phyloP scores from a whole-genome alignment of 2,329 filamentous ascomycete genomes.

The Tolypocladium guangdongense region DNA sequence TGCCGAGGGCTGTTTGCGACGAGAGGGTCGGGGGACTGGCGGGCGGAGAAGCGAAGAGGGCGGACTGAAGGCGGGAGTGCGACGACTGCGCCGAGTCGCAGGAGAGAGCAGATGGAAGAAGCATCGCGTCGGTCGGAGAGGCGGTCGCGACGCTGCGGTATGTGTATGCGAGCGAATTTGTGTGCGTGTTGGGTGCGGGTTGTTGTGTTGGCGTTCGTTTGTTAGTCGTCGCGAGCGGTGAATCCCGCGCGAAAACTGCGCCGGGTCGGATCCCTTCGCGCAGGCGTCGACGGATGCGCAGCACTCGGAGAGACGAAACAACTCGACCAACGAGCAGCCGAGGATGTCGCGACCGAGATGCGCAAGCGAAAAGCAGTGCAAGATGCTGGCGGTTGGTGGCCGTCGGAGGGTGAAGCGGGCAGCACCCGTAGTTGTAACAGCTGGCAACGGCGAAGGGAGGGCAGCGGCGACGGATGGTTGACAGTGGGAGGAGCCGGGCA shows the following conservation, averaged over 20 bases:
- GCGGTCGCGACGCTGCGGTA: background rate
- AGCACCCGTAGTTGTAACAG: background rate
- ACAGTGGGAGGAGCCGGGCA: background rate
- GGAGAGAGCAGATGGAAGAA: conserved; percentile 46
- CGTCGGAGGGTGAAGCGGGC: background rate
- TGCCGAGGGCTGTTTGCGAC: conserved; percentile 35
- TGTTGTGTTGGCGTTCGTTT: background rate
- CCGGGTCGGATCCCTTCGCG: background rate
- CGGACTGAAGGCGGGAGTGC: conserved; percentile 31
- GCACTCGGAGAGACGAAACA: background rate
- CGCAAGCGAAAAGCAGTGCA: background rate
- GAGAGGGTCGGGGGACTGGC: conserved; percentile 40
- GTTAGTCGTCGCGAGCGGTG: background rate
- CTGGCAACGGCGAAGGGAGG: background rate
- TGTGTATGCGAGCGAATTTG: background rate
- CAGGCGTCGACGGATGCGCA: background rate
- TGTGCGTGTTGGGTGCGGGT: background rate
- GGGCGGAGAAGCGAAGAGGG: conserved; percentile 48
- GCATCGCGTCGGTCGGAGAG: conserved; percentile 30
- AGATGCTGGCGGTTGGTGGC: background rate
- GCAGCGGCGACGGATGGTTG: background rate
- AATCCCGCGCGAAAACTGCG: background rate
- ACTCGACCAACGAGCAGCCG: background rate
- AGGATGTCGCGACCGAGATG: background rate
- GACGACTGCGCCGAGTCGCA: conserved; percentile 42